Conservation (phyloP, 2,329 filamentous ascomycete genomes). For the Alternaria ventricosa region DNA sequence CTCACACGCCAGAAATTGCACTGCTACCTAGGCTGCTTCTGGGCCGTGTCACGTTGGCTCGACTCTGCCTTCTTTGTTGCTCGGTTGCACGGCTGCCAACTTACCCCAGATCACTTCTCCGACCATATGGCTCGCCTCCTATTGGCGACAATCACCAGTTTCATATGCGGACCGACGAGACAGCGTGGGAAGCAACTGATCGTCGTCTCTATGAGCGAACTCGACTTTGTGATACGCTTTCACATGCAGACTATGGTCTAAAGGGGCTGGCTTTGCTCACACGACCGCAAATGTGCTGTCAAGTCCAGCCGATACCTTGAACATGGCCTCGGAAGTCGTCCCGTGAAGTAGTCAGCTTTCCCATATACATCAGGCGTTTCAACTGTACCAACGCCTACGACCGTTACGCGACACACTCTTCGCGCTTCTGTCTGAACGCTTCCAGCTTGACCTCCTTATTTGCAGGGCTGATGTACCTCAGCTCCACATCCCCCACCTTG, state of each 20-base stretch:
- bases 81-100: background rate
- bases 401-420: constrained; percentile 1
- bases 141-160: constrained; percentile 7
- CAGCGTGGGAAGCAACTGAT: background rate
- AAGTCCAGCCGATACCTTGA: background rate
- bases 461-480: constrained; percentile 39
- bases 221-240: background rate
- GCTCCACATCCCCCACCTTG: constrained; percentile 28
- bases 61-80: background rate
- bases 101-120: background rate
- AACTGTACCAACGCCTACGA: background rate
- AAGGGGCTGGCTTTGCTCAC: background rate
- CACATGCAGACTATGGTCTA: background rate
- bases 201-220: background rate
- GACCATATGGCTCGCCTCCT: background rate
- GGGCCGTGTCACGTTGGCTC: background rate
- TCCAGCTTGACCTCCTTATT: constrained; percentile 46
- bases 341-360: background rate
- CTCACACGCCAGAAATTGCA: background rate
- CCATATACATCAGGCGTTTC: background rate
- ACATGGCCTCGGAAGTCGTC: background rate
- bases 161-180: constrained; percentile 2
- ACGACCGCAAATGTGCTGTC: background rate
- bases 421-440: constrained; percentile 38
- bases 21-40: constrained; percentile 1